Evolutionary conservation across 83 land plant genomes (phyloP), one percentile per base, ranked within the genome.

Genomic region (Diphasiastrum complanatum): DNA sequence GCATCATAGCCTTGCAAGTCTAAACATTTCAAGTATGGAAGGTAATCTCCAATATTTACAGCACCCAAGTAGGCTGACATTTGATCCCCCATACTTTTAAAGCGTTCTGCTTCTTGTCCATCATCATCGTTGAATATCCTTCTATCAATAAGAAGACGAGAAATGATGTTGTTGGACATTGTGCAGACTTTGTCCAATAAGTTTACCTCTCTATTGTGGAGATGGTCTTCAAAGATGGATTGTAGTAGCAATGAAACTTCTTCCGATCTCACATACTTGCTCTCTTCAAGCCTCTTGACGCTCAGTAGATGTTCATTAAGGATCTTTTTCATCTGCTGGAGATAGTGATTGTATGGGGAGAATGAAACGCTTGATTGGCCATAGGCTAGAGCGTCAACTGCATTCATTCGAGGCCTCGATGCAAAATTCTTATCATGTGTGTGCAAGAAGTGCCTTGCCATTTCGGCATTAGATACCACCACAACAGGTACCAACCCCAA

Each of bases 361-460:
- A n/a, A n/a, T n/a, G n/a, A n/a, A n/a, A n/a, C n/a, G n/a, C n/a
- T n/a, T 33, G 36, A 30, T 58, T 62, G 54, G 26, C 29, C 45
- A 16, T 47, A 45, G 29, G 45, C 1, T 3, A 62, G 30, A 20
- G 26, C 5, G n/a, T 62, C 33, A 1, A 33, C 29, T 6, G 45
- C 55, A 4, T 16, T 49, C 55, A 45, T 25, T 25, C 22, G 35
- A 32, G 65, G 65, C 19, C 65, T n/a, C n/a, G 65, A 47, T 62
- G 65, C 56, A 51, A 4, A 16, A n/a, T n/a, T n/a, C n/a, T n/a
- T n/a, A 47, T 28, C 2, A 51, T 31, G 28, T 2, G 65, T 65
- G 63, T 65, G 50, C 37, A 65, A 38, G 25, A 65, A 29, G 43
- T 65, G 63, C 45, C 20, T 29, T 18, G 67, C 67, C 65, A 65